A percentile compares a stretch with the other conserved stretches of the same genome.
These are phyloP conservation scores for Neurospora cerealis DNA, from an alignment of 495 filamentous ascomycete species.

Conservation along the genomic window DNA sequence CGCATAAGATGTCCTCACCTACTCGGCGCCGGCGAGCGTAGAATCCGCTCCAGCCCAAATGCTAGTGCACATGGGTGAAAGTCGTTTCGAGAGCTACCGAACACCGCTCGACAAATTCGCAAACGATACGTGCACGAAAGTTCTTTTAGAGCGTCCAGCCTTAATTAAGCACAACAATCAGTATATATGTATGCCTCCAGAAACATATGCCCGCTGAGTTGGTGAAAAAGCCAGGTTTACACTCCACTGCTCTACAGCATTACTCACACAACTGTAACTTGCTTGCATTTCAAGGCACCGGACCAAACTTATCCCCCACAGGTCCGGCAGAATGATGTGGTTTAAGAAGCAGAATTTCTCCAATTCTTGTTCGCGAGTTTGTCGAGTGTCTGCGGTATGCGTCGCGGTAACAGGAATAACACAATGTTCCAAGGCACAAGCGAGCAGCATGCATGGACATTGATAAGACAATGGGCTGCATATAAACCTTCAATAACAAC, in stretches of 20 bases:
- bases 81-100: too few relatives aligned
- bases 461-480: background rate
- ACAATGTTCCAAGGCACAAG: background rate
- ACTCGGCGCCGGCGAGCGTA: too few relatives aligned
- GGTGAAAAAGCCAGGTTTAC: background rate
- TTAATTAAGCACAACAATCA: background rate
- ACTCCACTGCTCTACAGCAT: background rate
- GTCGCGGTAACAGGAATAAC: background rate
- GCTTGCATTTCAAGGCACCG: background rate
- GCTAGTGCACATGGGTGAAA: too few relatives aligned
- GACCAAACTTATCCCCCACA: background rate
- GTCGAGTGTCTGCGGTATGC: background rate
- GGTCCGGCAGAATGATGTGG: background rate
- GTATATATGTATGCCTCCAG: background rate
- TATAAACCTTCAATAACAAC: background rate
- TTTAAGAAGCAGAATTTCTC: background rate
- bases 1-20: background rate
- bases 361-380: background rate
- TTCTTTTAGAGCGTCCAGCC: background rate
- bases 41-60: background rate
- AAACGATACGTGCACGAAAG: background rate
- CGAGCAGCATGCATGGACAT: background rate
- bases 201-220: background rate
- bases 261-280: background rate
- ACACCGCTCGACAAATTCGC: background rate